phyloP scores from a whole-genome alignment of 768 basidiomycete genomes.

The Collybia sp. region DNA sequence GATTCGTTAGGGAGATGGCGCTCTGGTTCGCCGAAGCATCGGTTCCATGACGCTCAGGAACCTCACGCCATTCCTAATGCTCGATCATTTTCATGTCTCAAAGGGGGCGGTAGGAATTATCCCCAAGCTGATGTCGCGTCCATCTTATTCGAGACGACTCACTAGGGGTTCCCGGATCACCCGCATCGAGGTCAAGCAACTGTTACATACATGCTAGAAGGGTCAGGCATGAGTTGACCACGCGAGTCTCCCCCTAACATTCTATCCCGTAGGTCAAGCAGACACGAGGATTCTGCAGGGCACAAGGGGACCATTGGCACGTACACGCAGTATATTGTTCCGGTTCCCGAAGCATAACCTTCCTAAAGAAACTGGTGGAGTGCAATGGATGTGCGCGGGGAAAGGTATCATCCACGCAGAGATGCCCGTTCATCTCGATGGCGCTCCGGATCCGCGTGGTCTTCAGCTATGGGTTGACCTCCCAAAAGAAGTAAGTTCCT shows the following conservation, averaged over 20 bases:
- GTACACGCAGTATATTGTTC: slow-evolving; percentile 3
- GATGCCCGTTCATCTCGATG: slow-evolving; percentile 78
- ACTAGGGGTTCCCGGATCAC: slow-evolving; percentile 90
- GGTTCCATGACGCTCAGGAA: slow-evolving; percentile 72
- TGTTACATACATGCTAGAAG: slow-evolving; percentile 87
- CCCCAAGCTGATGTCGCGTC: no score
- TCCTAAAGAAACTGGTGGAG: slow-evolving; percentile 61
- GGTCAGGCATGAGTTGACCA: slow-evolving; percentile 30
- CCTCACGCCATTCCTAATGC: slow-evolving; percentile 87
- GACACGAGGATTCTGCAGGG: slow-evolving; percentile 90
- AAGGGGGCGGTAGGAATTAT: slow-evolving; percentile 56
- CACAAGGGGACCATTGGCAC: slow-evolving; percentile 67
- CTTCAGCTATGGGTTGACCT: slow-evolving; percentile 88
- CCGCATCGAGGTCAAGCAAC: slow-evolving; percentile 89
- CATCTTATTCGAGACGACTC: no score
- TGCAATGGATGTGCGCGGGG: slow-evolving; percentile 94
- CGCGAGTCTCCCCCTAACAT: neutral
- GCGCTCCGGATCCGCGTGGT: slow-evolving; percentile 70
- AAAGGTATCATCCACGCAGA: slow-evolving; percentile 79
- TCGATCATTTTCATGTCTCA: slow-evolving; percentile 74
- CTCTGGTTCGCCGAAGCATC: slow-evolving; percentile 81
- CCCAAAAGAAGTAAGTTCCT: slow-evolving; percentile 51
- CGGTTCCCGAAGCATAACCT: neutral
- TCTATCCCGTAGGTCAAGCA: slow-evolving; percentile 43
- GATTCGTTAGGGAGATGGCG: slow-evolving; percentile 63